Percentiles rank a stretch among this genome's conserved stretches.
phyloP scores from a whole-genome alignment of 2,329 filamentous ascomycete species.

The Graphilbum fragrans region DNA sequence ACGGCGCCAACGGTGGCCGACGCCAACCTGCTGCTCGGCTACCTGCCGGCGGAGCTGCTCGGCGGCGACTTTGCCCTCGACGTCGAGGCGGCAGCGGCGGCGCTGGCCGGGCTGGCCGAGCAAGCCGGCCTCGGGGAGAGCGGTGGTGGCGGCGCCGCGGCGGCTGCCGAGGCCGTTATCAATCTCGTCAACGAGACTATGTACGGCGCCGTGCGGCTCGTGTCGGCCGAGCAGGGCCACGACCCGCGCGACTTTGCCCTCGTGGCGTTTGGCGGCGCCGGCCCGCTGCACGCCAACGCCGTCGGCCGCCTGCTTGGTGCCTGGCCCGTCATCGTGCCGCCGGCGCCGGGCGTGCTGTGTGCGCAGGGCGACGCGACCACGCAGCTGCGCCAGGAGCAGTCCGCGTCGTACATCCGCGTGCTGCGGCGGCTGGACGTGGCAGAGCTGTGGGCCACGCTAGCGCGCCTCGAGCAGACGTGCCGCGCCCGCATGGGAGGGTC shows the following conservation, averaged over 20 bases:
- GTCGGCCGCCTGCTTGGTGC: slow-evolving; percentile 34
- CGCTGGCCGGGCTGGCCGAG: slow-evolving; percentile 28
- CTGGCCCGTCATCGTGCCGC: slow-evolving; percentile 38
- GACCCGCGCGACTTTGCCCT: slow-evolving; percentile 37
- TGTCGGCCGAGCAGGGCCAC: slow-evolving; percentile 38
- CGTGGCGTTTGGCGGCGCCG: slow-evolving; percentile 37
- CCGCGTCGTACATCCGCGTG: slow-evolving; percentile 29
- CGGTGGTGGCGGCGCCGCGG: too few relatives aligned
- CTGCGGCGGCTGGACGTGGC: slow-evolving; percentile 21
- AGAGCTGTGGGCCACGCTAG: slow-evolving; percentile 21
- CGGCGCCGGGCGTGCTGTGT: slow-evolving; percentile 34
- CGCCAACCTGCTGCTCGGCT: slow-evolving; percentile 33
- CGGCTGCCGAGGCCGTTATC: slow-evolving; percentile 34
- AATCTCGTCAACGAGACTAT: slow-evolving; percentile 37
- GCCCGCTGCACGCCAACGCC: slow-evolving; percentile 36
- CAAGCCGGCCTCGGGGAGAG: slow-evolving; percentile 32
- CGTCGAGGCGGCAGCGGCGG: slow-evolving; percentile 24
- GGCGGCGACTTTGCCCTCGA: slow-evolving; percentile 32
- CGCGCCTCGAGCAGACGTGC: slow-evolving; percentile 23
- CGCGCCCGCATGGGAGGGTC: too few relatives aligned
- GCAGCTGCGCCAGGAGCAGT: slow-evolving; percentile 33
- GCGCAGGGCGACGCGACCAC: slow-evolving; percentile 37
- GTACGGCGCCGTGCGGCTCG: slow-evolving; percentile 34
- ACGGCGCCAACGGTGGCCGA: slow-evolving; percentile 33
- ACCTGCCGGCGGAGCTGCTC: slow-evolving; percentile 30